Base-by-base conservation (phyloP, 192 early-diverging fungal genomes). In the Lobosporangium transversale region DNA sequence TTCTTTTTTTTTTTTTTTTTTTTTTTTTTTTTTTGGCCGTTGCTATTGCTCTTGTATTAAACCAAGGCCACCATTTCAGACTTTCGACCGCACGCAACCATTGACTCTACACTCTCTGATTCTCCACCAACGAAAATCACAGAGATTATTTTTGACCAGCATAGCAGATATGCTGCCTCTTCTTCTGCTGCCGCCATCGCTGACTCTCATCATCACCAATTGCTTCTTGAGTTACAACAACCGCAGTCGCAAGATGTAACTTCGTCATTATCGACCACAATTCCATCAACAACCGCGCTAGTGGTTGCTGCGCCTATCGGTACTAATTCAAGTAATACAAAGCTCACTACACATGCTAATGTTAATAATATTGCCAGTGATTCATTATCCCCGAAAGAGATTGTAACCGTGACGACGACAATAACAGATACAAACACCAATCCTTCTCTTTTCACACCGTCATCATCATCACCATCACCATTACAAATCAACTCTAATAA, bases 11-110 rank as follows among this genome's bases (percentile, higher is more conserved):
- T 42, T 57, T 18, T 33, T 26, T 10, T 21, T 57, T 14, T 57
- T 23, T 57, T 30, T 37, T 31, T 54, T n/a, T 33, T 29, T 29
- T 21, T 56, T 27, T 35, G 17, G 53, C 37, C 37, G 37, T 14
- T 7, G 37, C 8, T 10, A 40, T 55, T 40, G 37, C 7, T 14
- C 37, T 52, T 57, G 23, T 57, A 24, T 42, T n/a, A 54, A 31
- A 32, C n/a, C 9, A 18, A 42, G 55, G 37, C 21, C 37, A 57
- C 60, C 26, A 71, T 71, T 12, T 63, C 60, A 23, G 60, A 63
- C 54, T 71, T 63, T 44, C 37, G 60, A 26, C 57, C 68, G 27
- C 60, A 71, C 45, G 59, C 53, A 8, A 71, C 68, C 14, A 71
- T 71, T 20, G 60, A 44, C 24, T 71, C 68, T 8, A 57, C 60